phyloP scores from a whole-genome alignment of 495 filamentous ascomycete genomes.

The Daldinia decipiens region DNA sequence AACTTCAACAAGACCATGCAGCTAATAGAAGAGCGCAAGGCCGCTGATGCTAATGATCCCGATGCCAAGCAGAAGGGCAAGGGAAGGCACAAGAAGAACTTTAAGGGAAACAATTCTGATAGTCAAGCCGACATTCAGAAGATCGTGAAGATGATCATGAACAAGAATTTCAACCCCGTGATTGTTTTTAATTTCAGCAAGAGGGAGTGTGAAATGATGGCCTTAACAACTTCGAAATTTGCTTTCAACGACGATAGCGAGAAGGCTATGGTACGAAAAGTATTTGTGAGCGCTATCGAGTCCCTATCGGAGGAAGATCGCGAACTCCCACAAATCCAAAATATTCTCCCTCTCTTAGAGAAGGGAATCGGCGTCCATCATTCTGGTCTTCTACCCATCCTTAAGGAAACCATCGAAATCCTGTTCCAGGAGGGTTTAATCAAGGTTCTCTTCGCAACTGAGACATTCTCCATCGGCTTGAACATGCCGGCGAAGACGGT shows the following conservation, averaged over 20 bases:
- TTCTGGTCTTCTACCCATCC: conserved; percentile 91
- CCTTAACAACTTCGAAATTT: conserved; percentile 82
- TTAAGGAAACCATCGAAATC: conserved; percentile 99
- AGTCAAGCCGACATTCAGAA: conserved; percentile 88
- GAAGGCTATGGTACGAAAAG: conserved; percentile 92
- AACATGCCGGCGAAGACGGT: conserved; percentile 99
- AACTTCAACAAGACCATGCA: conserved; percentile 98
- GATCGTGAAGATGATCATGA: conserved; percentile 98
- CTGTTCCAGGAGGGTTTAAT: conserved; percentile 97
- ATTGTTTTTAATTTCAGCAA: conserved; percentile 99
- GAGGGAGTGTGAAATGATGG: conserved; percentile 88
- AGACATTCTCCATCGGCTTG: conserved; percentile 97
- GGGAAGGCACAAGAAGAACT: conserved; percentile 88
- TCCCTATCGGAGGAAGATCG: conserved; percentile 92
- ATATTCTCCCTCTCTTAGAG: conserved; percentile 88
- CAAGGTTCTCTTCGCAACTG: conserved; percentile 96
- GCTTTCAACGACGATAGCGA: conserved; percentile 99
- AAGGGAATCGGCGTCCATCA: conserved; percentile 98
- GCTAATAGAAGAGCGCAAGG: conserved; percentile 85
- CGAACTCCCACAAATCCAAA: conserved; percentile 84
- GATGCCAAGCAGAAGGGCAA: conserved; percentile 82
- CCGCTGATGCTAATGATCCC: conserved; percentile 81
- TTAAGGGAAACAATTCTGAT: conserved; percentile 79
- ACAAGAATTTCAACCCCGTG: conserved; percentile 93
- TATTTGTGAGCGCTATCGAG: conserved; percentile 90